A percentile compares a stretch with the other conserved stretches of the same genome.
phyloP scores from a whole-genome alignment of 768 basidiomycete species.

The Podaxis mareebaensis region DNA sequence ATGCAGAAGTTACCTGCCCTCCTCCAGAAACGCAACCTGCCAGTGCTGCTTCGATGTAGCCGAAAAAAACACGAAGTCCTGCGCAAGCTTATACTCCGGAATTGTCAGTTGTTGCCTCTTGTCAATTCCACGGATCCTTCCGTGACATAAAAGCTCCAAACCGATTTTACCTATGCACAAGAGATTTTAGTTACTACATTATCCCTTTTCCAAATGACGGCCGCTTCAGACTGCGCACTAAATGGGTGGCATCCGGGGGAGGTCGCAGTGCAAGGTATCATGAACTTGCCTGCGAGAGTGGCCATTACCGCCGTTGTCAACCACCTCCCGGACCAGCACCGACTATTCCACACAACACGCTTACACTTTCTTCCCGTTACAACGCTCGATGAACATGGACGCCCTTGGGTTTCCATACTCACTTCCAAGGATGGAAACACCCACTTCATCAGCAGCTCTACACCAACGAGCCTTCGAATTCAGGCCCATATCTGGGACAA shows the following conservation, averaged over 20 bases:
- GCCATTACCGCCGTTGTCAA: constrained; percentile 26
- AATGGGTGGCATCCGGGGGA: constrained; percentile 57
- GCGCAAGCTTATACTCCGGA: no score
- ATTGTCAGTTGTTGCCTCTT: background rate
- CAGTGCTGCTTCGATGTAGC: no score
- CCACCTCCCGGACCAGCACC: constrained; percentile 45
- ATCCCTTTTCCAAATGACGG: background rate
- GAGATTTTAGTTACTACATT: background rate
- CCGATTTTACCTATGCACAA: background rate
- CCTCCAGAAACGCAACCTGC: no score
- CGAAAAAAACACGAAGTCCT: no score
- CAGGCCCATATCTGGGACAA: constrained; percentile 50
- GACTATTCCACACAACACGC: constrained; percentile 45
- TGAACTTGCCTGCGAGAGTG: constrained; percentile 28
- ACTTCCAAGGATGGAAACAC: constrained; percentile 42
- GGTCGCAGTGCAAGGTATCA: constrained; percentile 45
- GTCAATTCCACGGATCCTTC: background rate
- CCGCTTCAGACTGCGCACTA: constrained; percentile 21
- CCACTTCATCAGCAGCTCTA: constrained; percentile 39
- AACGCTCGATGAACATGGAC: constrained; percentile 46
- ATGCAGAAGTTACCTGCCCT: no score
- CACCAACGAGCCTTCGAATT: constrained; percentile 37
- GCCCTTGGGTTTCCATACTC: constrained; percentile 64
- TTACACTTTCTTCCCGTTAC: constrained; percentile 60
- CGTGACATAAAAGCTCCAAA: background rate